Evolutionary conservation across 768 basidiomycete genomes (phyloP).

Genomic region (Phlebiopsis gigantea): DNA sequence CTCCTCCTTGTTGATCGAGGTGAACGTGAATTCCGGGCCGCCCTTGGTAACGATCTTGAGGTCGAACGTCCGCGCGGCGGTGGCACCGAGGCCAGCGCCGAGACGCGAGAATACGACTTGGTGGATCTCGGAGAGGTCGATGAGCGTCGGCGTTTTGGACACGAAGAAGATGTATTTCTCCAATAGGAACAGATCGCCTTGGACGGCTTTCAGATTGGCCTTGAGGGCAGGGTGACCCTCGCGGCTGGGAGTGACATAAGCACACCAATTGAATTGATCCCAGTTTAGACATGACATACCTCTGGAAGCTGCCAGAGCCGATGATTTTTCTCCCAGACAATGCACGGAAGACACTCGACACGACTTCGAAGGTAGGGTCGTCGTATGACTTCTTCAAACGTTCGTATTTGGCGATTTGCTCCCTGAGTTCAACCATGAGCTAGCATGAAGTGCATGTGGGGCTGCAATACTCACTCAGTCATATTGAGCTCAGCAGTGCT

Average conservation of each 20-base stretch:
- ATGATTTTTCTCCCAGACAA: constrained; percentile 89
- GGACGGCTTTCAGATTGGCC: constrained; percentile 93
- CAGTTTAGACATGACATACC: constrained; percentile 36
- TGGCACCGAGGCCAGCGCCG: constrained; percentile 74
- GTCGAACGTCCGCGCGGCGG: constrained; percentile 91
- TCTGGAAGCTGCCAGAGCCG: constrained; percentile 81
- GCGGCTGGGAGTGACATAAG: constrained; percentile 43
- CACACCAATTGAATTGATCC: neutral
- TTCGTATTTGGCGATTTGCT: constrained; percentile 73
- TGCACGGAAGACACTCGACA: constrained; percentile 89
- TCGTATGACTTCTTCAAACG: constrained; percentile 92
- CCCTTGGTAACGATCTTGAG: constrained; percentile 82
- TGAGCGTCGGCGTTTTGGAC: constrained; percentile 88
- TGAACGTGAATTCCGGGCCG: constrained; percentile 85
- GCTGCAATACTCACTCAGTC: constrained; percentile 60
- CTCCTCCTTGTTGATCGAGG: constrained; percentile 94
- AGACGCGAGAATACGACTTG: constrained; percentile 92
- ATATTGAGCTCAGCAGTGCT: constrained; percentile 94
- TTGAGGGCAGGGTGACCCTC: constrained; percentile 94
- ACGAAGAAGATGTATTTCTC: constrained; percentile 99
- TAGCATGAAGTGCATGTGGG: constrained; percentile 30
- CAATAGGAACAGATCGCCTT: constrained; percentile 96
- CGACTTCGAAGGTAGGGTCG: constrained; percentile 91
- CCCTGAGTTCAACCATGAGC: constrained; percentile 20
- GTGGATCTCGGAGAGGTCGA: constrained; percentile 87